Evolutionary conservation across 306 rosid species (phyloP).

Genomic region (Vigna unguiculata): DNA sequence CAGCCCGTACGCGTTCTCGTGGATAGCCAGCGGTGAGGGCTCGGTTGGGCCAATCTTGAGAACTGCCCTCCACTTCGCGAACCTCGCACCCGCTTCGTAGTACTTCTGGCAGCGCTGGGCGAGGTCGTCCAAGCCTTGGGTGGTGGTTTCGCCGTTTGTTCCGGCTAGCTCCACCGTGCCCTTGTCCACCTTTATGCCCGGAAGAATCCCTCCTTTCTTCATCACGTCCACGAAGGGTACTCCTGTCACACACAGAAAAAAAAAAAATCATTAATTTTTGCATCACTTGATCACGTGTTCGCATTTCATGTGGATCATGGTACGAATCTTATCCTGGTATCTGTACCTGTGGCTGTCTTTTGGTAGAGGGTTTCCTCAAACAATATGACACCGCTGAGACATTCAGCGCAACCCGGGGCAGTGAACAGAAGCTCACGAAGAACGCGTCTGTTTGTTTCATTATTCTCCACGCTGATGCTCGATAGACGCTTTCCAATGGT

Average conservation of each 20-base stretch:
- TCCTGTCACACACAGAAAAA: slow-evolving; percentile 23
- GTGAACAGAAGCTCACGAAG: slow-evolving; percentile 95
- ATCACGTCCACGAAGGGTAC: slow-evolving; percentile 70
- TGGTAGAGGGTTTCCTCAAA: slow-evolving; percentile 95
- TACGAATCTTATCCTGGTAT: too few species aligned
- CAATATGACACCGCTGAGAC: slow-evolving; percentile 86
- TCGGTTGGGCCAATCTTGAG: slow-evolving; percentile 75
- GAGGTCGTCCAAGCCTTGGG: slow-evolving; percentile 84
- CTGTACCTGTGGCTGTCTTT: slow-evolving; percentile 65
- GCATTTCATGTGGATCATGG: too few species aligned
- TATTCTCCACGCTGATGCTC: slow-evolving; percentile 82
- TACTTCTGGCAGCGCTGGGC: slow-evolving; percentile 74
- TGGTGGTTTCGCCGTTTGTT: slow-evolving; percentile 84
- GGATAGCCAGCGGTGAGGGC: slow-evolving; percentile 67
- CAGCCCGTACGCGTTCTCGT: slow-evolving; percentile 76
- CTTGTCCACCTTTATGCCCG: slow-evolving; percentile 89
- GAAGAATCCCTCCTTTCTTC: slow-evolving; percentile 71
- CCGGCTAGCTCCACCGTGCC: slow-evolving; percentile 80
- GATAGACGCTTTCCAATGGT: slow-evolving; percentile 92
- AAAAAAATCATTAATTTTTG: too few species aligned
- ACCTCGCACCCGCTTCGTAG: slow-evolving; percentile 80
- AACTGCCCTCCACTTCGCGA: slow-evolving; percentile 86
- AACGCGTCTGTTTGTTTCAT: slow-evolving; percentile 70
- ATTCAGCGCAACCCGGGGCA: slow-evolving; percentile 73
- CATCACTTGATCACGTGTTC: too few species aligned